Percentiles rank a stretch among this genome's conserved stretches.
These are phyloP conservation scores for Bullera alba DNA, from an alignment of 768 basidiomycete genomes.

Conservation along the genomic window DNA sequence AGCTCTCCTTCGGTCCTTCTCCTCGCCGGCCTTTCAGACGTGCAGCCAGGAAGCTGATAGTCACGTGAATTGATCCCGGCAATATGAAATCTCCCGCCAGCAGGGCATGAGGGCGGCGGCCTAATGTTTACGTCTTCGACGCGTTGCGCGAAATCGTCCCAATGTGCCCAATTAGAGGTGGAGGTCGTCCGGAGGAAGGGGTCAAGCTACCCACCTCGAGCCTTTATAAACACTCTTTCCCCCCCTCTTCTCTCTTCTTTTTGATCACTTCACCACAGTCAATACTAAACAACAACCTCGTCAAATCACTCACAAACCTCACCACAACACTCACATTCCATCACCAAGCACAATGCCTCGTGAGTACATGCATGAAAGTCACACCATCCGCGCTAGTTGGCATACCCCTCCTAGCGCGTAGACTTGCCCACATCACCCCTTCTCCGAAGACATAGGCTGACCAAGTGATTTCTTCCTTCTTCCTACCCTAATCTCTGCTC, in stretches of 20 bases:
- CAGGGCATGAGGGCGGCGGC: no score
- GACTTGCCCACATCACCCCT: not conserved
- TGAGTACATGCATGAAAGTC: conserved; percentile 24
- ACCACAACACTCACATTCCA: conserved; percentile 5
- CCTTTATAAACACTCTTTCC: no score
- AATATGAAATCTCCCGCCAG: no score
- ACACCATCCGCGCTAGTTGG: not conserved
- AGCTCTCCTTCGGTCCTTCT: no score
- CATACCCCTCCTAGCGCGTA: not conserved
- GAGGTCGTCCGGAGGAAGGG: no score
- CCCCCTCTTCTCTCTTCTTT: conserved; percentile 7
- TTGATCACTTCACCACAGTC: conserved; percentile 6
- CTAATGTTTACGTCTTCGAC: no score
- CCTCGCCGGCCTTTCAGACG: no score
- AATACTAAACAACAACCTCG: not conserved
- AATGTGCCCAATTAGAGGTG: no score
- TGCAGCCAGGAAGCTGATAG: no score
- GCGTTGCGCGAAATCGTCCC: no score
- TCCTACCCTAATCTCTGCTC: not conserved
- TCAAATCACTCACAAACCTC: conserved; percentile 2
- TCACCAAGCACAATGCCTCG: conserved; percentile 31
- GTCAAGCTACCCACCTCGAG: no score
- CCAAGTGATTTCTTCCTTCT: conserved; percentile 2
- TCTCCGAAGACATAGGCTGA: conserved; percentile 7
- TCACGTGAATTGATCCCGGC: no score